Percentiles rank a stretch among this genome's conserved stretches.
Evolutionary conservation across 116 monocot species (phyloP).

Genomic region (Trichopus zeylanicus): DNA sequence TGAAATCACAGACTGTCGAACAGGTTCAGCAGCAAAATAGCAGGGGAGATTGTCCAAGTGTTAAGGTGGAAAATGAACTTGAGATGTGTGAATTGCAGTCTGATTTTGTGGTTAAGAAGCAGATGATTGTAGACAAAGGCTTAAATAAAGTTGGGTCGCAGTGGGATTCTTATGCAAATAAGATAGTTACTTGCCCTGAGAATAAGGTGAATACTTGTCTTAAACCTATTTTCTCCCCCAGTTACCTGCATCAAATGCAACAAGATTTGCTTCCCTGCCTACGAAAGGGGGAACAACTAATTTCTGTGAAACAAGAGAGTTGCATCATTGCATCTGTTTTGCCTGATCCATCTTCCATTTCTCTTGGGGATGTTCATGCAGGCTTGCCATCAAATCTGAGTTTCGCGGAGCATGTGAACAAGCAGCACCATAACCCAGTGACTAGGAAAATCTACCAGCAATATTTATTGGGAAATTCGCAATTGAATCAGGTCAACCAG

Average conservation of each 20-base stretch:
- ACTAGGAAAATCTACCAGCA: constrained; percentile 15
- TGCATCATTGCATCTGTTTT: constrained; percentile 4
- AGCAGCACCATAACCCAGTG: constrained; percentile 13
- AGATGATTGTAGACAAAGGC: constrained; percentile 11
- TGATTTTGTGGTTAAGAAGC: constrained; percentile 1
- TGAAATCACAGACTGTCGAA: constrained; percentile 1
- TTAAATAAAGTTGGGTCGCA: constrained; percentile 1
- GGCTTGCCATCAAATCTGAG: constrained; percentile 17
- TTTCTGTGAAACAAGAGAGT: constrained; percentile 14
- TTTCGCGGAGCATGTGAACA: constrained; percentile 32
- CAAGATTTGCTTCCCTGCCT: constrained; percentile 16
- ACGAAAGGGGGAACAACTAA: constrained; percentile 11
- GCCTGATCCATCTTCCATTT: constrained; percentile 24
- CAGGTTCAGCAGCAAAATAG: background rate
- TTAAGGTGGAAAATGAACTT: constrained; percentile 10
- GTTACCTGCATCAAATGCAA: constrained; percentile 16
- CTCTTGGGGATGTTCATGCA: constrained; percentile 13
- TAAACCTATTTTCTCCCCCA: constrained; percentile 8
- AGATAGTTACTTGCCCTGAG: constrained; percentile 4
- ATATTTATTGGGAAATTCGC: constrained; percentile 15
- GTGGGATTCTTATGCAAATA: constrained; percentile 10
- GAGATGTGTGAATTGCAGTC: constrained; percentile 2
- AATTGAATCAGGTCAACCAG: constrained; percentile 13
- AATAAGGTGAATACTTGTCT: constrained; percentile 2
- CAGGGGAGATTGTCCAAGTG: background rate